These are phyloP conservation scores for Neonectria faginata DNA, from an alignment of 2,329 filamentous ascomycete species.

Conservation along the genomic window DNA sequence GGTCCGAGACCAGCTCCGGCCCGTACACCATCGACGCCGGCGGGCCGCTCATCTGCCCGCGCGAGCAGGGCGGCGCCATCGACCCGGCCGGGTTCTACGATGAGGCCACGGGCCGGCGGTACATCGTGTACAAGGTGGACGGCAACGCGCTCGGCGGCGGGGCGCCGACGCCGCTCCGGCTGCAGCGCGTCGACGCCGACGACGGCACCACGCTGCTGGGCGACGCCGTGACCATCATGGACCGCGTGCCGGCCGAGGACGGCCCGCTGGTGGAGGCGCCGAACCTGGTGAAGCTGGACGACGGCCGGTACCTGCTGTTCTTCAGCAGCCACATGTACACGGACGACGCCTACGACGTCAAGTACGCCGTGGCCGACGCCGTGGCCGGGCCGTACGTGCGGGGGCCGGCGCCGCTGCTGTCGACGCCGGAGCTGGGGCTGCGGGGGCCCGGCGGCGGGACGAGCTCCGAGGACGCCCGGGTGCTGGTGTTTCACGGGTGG, in stretches of 20 bases:
- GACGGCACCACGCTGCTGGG: constrained; percentile 65
- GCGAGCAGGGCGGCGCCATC: constrained; percentile 69
- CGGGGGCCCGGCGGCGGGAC: constrained; percentile 57
- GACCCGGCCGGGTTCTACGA: constrained; percentile 72
- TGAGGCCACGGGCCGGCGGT: constrained; percentile 61
- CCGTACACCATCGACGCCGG: constrained; percentile 62
- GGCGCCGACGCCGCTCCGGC: constrained; percentile 66
- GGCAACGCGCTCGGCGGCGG: constrained; percentile 65
- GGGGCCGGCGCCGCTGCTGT: constrained; percentile 48
- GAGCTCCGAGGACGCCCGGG: constrained; percentile 45
- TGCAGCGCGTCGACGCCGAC: constrained; percentile 61
- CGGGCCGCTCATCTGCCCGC: constrained; percentile 64
- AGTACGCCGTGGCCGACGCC: constrained; percentile 63
- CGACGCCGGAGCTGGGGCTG: constrained; percentile 53
- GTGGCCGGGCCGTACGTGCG: constrained; percentile 55
- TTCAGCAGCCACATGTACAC: constrained; percentile 72
- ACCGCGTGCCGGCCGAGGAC: constrained; percentile 55
- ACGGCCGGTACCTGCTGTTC: constrained; percentile 69
- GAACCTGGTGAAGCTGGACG: constrained; percentile 58
- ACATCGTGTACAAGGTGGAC: constrained; percentile 75
- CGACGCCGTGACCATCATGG: constrained; percentile 59
- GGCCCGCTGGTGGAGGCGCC: constrained; percentile 73
- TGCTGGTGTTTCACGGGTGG: constrained; percentile 54
- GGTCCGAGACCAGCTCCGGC: constrained; percentile 59
- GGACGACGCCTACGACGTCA: constrained; percentile 66